Evolutionary conservation across 306 rosid genomes (phyloP).

Genomic region (Nissolia schottii): DNA sequence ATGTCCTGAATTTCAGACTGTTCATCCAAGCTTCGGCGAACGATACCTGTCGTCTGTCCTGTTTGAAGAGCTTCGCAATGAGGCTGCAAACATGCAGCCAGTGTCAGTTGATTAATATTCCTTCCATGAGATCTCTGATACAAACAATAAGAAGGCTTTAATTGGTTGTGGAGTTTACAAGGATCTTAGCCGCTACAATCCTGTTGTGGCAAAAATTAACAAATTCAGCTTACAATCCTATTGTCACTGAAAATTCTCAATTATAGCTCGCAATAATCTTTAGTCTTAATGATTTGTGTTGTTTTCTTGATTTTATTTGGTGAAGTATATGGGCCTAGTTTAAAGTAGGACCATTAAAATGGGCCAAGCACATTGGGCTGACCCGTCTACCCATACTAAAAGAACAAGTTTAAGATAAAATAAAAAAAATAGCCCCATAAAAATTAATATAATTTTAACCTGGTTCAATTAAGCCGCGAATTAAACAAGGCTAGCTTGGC

Average conservation of each 20-base stretch:
- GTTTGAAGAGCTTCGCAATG: constrained; percentile 74
- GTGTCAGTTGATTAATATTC: constrained; percentile 70
- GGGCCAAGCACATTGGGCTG: too few relatives aligned
- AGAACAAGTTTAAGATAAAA: too few relatives aligned
- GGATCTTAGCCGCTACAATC: constrained; percentile 21
- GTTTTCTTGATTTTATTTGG: neutral
- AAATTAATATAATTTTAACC: too few relatives aligned
- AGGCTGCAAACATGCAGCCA: constrained; percentile 96
- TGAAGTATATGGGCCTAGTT: neutral
- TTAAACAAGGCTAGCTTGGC: too few relatives aligned
- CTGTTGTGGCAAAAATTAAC: neutral
- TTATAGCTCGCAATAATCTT: constrained; percentile 5
- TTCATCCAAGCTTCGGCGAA: constrained; percentile 96
- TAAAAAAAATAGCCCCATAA: too few relatives aligned
- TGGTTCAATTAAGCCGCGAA: too few relatives aligned
- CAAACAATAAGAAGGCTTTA: neutral
- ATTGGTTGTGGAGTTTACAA: constrained; percentile 9
- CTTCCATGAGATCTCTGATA: neutral
- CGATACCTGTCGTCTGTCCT: constrained; percentile 88
- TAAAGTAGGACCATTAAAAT: too few relatives aligned
- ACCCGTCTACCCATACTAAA: too few relatives aligned
- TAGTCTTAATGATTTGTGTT: neutral
- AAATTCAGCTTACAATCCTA: neutral
- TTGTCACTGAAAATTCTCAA: neutral
- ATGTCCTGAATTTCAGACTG: constrained; percentile 54